Conservation (phyloP, 495 filamentous ascomycete genomes). For the Parathielavia hyrcaniae region DNA sequence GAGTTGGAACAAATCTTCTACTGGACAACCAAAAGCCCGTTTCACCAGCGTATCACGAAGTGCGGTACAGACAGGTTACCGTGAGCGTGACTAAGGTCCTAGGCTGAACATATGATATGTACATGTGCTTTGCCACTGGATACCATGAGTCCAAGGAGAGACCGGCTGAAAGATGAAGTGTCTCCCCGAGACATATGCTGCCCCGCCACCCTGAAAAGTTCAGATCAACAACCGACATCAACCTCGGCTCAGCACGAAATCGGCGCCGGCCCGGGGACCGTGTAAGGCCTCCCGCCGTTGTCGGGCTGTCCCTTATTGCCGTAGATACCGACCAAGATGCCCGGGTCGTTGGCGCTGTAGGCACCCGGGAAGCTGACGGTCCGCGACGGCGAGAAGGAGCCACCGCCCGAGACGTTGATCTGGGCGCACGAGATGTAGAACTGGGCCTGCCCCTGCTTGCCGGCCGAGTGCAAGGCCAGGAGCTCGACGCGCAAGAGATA, state of each 20-base stretch:
- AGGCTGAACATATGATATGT: too few relatives aligned
- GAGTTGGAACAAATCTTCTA: background rate
- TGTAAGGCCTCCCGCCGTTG: slow-evolving; percentile 42
- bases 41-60: background rate
- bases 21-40: background rate
- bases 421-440: slow-evolving; percentile 54
- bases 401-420: slow-evolving; percentile 47
- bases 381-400: slow-evolving; percentile 37
- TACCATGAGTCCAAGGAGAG: too few relatives aligned
- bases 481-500: slow-evolving; percentile 52
- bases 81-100: too few relatives aligned
- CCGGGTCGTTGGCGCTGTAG: slow-evolving; percentile 46
- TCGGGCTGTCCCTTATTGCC: slow-evolving; percentile 41
- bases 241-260: slow-evolving; percentile 38
- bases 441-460: slow-evolving; percentile 43
- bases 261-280: slow-evolving; percentile 40
- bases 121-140: too few relatives aligned
- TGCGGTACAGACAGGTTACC: too few relatives aligned
- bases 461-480: slow-evolving; percentile 48
- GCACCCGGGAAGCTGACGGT: slow-evolving; percentile 54
- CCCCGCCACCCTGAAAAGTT: background rate
- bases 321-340: slow-evolving; percentile 52
- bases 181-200: too few relatives aligned
- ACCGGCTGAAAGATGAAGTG: too few relatives aligned
- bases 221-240: background rate